Evolutionary conservation across 768 basidiomycete genomes (phyloP), one percentile per base, ranked within the genome.

Genomic region (Lentinula detonsa): DNA sequence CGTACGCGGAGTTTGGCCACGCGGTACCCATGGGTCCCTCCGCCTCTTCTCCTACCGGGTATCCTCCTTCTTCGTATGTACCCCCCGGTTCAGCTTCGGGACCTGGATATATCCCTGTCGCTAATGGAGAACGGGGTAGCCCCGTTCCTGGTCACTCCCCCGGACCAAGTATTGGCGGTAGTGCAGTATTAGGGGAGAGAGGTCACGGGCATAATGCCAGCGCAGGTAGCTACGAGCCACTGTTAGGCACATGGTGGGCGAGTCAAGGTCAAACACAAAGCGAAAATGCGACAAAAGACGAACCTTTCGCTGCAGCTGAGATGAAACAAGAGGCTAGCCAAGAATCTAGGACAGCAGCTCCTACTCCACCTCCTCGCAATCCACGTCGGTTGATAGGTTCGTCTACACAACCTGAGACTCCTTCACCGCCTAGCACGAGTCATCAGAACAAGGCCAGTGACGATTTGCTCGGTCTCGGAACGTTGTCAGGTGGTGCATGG

Each of bases 191-290:
- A 11, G 55, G 40, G 3, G 55, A 56, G 39, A 31, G 21, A 43
- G 55, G 55, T 7, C 55, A 56, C 13, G 55, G 37, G 6, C 55
- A 56, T 21, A 56, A 56, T 31, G 55, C 55, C 11, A 56, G 55
- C 15, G 55, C 55, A 21, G 55, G 55, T 11, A 88, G 86, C 71
- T 79, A 79, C 59, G 87, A 88, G 64, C 85, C 85, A 31, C 73
- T 88, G 21, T 72, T 88, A 51, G 78, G 81, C 28, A 72, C 75
- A 11, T 83, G 77, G 60, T 70, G 71, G 55, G 40, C 42, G 73
- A 74, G 13, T 62, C 65, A 61, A 15, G 50, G 37, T 53, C 50
- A 48, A 45, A 46, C 53, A 51, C 60, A 35, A 60, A 68, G 15
- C 72, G 70, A 28, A 68, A 64, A 16, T 60, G 68, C 4, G 57